These are phyloP conservation scores for Lachancea nothofagi DNA, from an alignment of 805 yeast genomes.

Conservation along the genomic window DNA sequence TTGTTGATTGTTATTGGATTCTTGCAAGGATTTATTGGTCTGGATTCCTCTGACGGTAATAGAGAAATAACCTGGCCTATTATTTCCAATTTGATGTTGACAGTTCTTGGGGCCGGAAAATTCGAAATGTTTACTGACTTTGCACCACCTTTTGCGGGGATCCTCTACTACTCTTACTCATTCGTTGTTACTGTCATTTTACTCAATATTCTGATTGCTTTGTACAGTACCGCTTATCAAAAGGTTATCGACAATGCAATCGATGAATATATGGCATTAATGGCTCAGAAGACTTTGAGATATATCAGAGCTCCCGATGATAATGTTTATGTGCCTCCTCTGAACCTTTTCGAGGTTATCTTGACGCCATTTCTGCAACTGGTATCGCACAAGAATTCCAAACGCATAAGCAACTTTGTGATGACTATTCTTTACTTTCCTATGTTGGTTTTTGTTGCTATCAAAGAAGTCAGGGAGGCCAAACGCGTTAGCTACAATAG, in stretches of 20 bases:
- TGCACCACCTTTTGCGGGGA: slow-evolving; percentile 81
- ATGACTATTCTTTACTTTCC: slow-evolving; percentile 71
- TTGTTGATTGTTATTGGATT: slow-evolving; percentile 71
- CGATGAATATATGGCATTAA: slow-evolving; percentile 78
- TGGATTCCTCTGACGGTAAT: slow-evolving; percentile 83
- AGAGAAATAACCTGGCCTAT: slow-evolving; percentile 66
- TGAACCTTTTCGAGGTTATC: slow-evolving; percentile 64
- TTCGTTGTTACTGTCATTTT: slow-evolving; percentile 70
- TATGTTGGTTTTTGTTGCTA: slow-evolving; percentile 51
- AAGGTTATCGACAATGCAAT: slow-evolving; percentile 76
- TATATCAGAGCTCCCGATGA: slow-evolving; percentile 87
- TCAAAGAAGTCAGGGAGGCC: slow-evolving; percentile 62
- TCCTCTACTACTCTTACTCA: slow-evolving; percentile 70
- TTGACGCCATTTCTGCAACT: slow-evolving; percentile 42
- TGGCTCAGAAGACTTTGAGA: slow-evolving; percentile 76
- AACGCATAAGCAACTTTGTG: slow-evolving; percentile 44
- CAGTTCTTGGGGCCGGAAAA: slow-evolving; percentile 70
- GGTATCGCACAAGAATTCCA: slow-evolving; percentile 30
- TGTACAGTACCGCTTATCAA: slow-evolving; percentile 79
- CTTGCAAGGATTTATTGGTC: slow-evolving; percentile 78
- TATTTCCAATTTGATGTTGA: slow-evolving; percentile 57
- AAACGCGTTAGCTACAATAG: slow-evolving; percentile 69
- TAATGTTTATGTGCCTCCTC: slow-evolving; percentile 79
- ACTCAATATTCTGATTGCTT: slow-evolving; percentile 78
- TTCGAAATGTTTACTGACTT: slow-evolving; percentile 64